Conservation (phyloP, 1,284 basidiomycete genomes). For the Amylostereum chailletii region DNA sequence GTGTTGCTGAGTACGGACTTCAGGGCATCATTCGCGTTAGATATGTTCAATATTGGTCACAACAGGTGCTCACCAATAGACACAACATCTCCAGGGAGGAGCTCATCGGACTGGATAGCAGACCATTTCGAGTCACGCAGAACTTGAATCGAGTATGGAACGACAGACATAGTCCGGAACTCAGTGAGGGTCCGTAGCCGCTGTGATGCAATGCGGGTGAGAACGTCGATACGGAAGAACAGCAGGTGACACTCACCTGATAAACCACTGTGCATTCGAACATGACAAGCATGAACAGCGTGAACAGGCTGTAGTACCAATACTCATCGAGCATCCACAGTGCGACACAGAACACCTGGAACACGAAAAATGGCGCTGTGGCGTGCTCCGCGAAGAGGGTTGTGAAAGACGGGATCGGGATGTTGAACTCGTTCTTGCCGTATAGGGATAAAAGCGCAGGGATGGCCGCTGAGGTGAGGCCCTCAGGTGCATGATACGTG, state of each 20-base stretch:
- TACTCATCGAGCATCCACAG: conserved; percentile 96
- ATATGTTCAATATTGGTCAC: background rate
- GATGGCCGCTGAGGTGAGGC: conserved; percentile 32
- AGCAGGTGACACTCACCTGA: conserved; percentile 54
- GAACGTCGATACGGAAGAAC: background rate
- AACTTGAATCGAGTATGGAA: conserved; percentile 78
- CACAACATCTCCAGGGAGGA: conserved; percentile 87
- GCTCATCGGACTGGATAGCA: conserved; percentile 71
- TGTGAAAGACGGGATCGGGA: conserved; percentile 87
- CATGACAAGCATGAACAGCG: conserved; percentile 92
- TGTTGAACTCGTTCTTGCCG: conserved; percentile 90
- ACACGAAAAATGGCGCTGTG: conserved; percentile 92
- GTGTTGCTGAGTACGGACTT: conserved; percentile 59
- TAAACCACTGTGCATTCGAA: conserved; percentile 97
- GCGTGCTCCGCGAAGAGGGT: conserved; percentile 90
- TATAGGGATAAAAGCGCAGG: conserved; percentile 55
- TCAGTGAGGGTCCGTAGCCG: conserved; percentile 85
- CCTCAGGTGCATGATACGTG: conserved; percentile 52
- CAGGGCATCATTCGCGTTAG: conserved; percentile 1
- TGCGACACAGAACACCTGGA: conserved; percentile 93
- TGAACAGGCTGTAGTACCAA: conserved; percentile 96
- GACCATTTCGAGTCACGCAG: conserved; percentile 78
- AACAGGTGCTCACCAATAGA: conserved; percentile 48
- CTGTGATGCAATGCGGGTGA: conserved; percentile 28
- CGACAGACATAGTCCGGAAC: conserved; percentile 92